Evolutionary conservation across 805 yeast genomes (phyloP), one percentile per base, ranked within the genome.

Genomic region (Pichia gijzeniarum): DNA sequence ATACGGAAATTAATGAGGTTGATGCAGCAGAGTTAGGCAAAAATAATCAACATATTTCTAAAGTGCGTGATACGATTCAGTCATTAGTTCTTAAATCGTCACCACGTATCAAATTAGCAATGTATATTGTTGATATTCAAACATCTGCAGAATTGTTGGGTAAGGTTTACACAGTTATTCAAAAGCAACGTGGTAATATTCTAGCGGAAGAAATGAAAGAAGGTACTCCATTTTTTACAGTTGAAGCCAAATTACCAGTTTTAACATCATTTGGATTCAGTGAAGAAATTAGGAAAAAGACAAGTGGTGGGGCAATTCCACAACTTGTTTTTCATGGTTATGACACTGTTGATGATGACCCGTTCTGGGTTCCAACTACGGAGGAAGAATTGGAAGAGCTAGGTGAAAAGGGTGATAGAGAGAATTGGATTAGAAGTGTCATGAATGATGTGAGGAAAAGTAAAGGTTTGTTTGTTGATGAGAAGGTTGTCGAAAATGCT

Each of bases 361-460:
- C 99, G 38, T 93, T 85, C 72, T 93, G 99, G 99, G 95, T 93
- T 14, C 99, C 99, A 13, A 86, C 93, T 3, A 93, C 99, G 0
- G 97, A 87, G 56, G 97, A 89, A 62, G 99, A 93, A 62, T 65
- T 93, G 38, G 98, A 93, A 61, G 95, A 88, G 48, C 69, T 87
- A 38, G 99, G 99, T 22, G 96, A 87, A 52, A 76, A 77, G 53
- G 55, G 51, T 17, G 99, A 93, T 55, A 76, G 85, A 56, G 98
- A 88, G 57, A 93, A 93, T 58, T 71, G 90, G 51, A 98, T 97
- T 0, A 76, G 95, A 61, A 74, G 73, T 59, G 90, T 91, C 61
- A 85, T 93, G 82, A 88, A 87, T 52, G 68, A 68, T 17, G 78
- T 93, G 38, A 75, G 99, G 59, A 77, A 78, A 60, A 74, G 95